Evolutionary conservation across 2,329 filamentous ascomycete species (phyloP), one percentile per base, ranked within the genome.

Genomic region (Fusarium zealandicum): DNA sequence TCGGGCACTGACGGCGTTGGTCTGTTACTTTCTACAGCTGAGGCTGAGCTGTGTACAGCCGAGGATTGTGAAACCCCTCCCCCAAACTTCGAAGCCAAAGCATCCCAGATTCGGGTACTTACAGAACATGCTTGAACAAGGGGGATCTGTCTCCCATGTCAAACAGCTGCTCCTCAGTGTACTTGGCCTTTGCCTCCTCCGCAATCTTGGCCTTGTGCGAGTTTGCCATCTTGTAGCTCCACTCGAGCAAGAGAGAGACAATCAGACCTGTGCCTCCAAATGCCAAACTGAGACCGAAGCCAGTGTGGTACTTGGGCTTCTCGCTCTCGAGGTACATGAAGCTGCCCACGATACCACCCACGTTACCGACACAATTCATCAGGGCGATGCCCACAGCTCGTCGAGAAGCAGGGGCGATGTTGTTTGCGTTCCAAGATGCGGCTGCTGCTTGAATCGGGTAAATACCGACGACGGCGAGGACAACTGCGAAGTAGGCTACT

Each of bases 261-360:
- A 72, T 42, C 8, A 75, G 35, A 1, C 70, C 70, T 4, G 47
- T 67, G 0, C 51, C 63, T 14, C 67, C 71, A 25, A 75, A 70
- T 1, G 70, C 70, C 47, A 74, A 46, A 17, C 65, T 65, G 27
- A 75, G 61, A 4, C 73, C 73, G n/a, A 73, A 75, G 1, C 73
- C 73, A 1, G 73, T 73, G 33, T 66, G 80, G 56, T 86, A 86
- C 76, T 82, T 77, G 0, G 82, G 81, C 6, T 61, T 64, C 49
- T 70, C 68, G 3, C 27, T 46, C 37, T 70, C 65, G 0, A 67
- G 51, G 11, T 66, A 70, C 55, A 70, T 70, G 16, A 65, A 70
- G 3, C 66, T 69, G 5, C 68, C 68, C 1, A 70, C 58, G 6
- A 70, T 67, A 8, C 68, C 68, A 16, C 68, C 68, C 1, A 66